Conservation (phyloP, 148 eudicot species). For the Chenopodium formosanum region DNA sequence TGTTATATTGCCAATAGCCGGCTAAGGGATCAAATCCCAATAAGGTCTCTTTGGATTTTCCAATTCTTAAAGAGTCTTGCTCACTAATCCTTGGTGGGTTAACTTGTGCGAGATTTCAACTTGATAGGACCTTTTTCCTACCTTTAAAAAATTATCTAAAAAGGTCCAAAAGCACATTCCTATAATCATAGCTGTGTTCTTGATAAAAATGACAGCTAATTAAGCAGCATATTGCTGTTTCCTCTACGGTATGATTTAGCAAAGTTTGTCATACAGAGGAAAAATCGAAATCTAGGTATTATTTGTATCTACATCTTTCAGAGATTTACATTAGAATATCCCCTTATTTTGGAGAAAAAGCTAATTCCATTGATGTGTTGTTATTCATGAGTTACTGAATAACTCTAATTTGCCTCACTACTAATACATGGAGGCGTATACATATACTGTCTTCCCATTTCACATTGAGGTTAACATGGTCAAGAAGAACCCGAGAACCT, state of each 20-base stretch:
- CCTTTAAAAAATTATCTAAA: no score
- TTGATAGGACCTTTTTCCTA: no score
- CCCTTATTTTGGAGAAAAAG: background rate
- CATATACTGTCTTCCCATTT: background rate
- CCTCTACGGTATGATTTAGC: background rate
- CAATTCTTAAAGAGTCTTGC: no score
- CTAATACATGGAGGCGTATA: background rate
- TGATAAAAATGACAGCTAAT: background rate
- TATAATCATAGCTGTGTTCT: background rate
- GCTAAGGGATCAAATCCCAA: no score
- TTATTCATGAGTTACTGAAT: background rate
- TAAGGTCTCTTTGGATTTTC: no score
- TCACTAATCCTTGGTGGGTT: no score
- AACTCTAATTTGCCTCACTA: background rate
- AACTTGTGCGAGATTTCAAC: no score
- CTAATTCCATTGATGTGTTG: background rate
- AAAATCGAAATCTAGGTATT: constrained; percentile 2
- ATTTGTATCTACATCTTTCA: background rate
- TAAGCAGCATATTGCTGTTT: background rate
- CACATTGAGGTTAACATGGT: background rate
- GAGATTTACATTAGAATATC: background rate
- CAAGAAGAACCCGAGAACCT: constrained; percentile 19
- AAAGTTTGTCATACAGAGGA: constrained; percentile 6
- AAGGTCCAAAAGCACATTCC: no score
- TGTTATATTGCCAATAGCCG: no score